Evolutionary conservation across 2,329 filamentous ascomycete species (phyloP).

Genomic region (Macrophomina tecta): DNA sequence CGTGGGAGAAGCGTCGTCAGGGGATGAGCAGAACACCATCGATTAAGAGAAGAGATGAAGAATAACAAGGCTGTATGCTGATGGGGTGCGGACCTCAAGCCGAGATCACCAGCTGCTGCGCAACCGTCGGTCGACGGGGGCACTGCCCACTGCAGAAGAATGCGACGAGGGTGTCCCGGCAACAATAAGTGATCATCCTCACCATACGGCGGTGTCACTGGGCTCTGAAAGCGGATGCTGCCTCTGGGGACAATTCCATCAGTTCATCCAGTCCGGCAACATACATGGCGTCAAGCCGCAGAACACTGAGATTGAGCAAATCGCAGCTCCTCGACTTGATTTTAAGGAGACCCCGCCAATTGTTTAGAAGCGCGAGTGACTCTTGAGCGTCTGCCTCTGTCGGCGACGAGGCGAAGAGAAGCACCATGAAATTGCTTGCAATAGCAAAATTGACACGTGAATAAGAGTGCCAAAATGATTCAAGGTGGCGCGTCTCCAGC

Average conservation of each 20-base stretch:
- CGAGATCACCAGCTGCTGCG: too few relatives aligned
- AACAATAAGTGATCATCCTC: background rate
- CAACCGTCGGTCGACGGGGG: background rate
- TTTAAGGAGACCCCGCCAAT: conserved; percentile 39
- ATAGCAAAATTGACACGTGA: conserved; percentile 44
- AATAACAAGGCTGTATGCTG: background rate
- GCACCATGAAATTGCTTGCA: conserved; percentile 41
- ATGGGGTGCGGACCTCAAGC: too few relatives aligned
- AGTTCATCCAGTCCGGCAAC: conserved; percentile 38
- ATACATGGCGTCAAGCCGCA: conserved; percentile 40
- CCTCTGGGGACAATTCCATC: conserved; percentile 39
- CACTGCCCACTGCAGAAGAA: background rate
- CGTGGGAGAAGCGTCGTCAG: background rate
- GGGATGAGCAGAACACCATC: background rate
- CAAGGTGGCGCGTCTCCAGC: conserved; percentile 38
- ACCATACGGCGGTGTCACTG: background rate
- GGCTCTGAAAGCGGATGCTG: conserved; percentile 33
- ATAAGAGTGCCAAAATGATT: conserved; percentile 43
- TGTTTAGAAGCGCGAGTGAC: conserved; percentile 37
- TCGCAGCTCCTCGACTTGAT: conserved; percentile 43
- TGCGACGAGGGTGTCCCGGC: background rate
- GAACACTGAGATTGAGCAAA: conserved; percentile 40
- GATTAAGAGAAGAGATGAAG: background rate
- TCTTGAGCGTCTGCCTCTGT: conserved; percentile 37
- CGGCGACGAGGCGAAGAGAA: conserved; percentile 41